Evolutionary conservation across 805 yeast genomes (phyloP).

Genomic region (Brettanomyces anomalus): DNA sequence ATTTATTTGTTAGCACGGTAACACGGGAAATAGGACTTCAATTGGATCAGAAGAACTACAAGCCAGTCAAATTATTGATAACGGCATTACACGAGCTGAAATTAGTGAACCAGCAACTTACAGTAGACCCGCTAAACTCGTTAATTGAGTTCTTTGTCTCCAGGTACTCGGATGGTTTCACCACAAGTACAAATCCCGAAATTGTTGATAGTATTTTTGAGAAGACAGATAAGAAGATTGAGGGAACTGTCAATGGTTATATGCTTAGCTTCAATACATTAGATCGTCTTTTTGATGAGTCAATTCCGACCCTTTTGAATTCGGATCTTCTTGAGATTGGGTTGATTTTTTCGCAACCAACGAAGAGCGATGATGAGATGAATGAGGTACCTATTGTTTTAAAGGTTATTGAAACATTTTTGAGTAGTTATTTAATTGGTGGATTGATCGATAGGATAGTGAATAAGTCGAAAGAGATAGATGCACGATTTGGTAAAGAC

Average conservation of each 20-base stretch:
- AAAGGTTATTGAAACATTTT: conserved; percentile 26
- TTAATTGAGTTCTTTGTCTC: conserved; percentile 26
- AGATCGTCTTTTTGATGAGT: conserved; percentile 17
- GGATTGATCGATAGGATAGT: conserved; percentile 26
- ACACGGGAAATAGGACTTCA: conserved; percentile 58
- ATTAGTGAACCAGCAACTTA: conserved; percentile 24
- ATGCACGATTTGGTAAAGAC: conserved; percentile 5
- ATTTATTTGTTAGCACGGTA: conserved; percentile 64
- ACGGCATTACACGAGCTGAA: conserved; percentile 16
- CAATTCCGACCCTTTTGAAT: conserved; percentile 13
- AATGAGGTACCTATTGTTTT: conserved; percentile 26
- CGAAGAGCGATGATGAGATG: neutral
- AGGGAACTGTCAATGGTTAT: conserved; percentile 24
- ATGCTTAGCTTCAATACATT: conserved; percentile 14
- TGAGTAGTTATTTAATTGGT: conserved; percentile 27
- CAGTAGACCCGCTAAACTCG: conserved; percentile 26
- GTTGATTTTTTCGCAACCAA: conserved; percentile 13
- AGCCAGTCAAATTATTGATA: conserved; percentile 24
- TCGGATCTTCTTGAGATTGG: conserved; percentile 22
- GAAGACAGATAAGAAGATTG: conserved; percentile 2
- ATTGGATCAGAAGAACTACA: conserved; percentile 37
- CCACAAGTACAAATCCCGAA: conserved; percentile 7
- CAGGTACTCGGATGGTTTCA: conserved; percentile 15
- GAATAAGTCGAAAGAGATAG: conserved; percentile 26
- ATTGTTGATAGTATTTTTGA: conserved; percentile 14